Evolutionary conservation across 192 early-diverging fungal species (phyloP).

Genomic region (Linnemannia hyalina): DNA sequence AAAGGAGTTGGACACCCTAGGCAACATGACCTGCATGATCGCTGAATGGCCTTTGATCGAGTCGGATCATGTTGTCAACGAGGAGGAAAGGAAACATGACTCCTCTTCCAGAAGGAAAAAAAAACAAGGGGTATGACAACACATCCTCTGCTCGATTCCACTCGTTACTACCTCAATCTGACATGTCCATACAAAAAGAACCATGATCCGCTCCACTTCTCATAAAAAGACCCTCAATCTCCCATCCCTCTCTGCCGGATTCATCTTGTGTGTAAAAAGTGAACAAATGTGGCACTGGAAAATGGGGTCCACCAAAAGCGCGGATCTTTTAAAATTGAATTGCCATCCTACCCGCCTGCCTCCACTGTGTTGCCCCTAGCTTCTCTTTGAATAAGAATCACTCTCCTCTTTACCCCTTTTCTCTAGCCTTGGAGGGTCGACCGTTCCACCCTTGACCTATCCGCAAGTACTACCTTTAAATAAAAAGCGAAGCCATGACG

Average conservation of each 20-base stretch:
- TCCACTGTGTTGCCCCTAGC: not conserved
- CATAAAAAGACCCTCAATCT: not conserved
- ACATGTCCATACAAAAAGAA: not conserved
- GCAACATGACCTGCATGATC: slow-evolving; percentile 31
- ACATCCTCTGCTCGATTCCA: not conserved
- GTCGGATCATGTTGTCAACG: slow-evolving; percentile 22
- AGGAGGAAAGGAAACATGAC: not conserved
- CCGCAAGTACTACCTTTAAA: not conserved
- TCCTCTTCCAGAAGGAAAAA: not conserved
- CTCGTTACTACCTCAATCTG: not conserved
- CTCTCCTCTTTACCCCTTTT: not conserved
- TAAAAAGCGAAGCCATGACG: slow-evolving; percentile 3
- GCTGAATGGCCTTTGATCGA: slow-evolving; percentile 22
- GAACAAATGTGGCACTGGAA: no score
- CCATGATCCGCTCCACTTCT: not conserved
- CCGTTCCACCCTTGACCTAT: not conserved
- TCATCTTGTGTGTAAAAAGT: no score
- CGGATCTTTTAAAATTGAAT: not conserved
- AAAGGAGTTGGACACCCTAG: not conserved
- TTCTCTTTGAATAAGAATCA: not conserved
- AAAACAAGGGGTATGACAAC: slow-evolving; percentile 9
- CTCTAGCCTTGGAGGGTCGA: not conserved
- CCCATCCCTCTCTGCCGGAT: not conserved
- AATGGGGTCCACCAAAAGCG: not conserved
- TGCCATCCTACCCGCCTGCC: not conserved